Base-by-base conservation (phyloP, 257 asterid species). In the Jaltomata sinuosa region DNA sequence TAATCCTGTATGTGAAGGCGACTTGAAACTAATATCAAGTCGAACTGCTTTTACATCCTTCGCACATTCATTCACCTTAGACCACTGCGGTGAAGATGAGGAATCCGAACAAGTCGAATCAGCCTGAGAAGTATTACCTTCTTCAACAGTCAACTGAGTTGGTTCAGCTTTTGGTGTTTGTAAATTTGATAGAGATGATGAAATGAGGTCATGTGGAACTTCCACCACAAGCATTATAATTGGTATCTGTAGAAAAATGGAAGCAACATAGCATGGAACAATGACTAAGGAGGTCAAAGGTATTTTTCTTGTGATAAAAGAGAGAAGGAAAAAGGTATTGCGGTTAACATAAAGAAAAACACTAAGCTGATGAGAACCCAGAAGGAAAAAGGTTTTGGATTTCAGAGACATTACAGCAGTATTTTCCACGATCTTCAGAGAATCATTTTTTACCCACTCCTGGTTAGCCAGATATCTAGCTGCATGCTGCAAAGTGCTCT, bases 381-480 rank as follows among this genome's bases (percentile, higher is more conserved):
- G 55, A 76, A 47, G 81, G 42, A 47, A 76, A 68, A 42, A 19
- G 40, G 83, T 45, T 15, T 54, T 76, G 71, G 29, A 76, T 42
- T 72, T 27, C 14, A 88, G 92, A 83, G 88, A 88, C 83, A 86
- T 91, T 97, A 97, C 99, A 88, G 99, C 99, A 78, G 99, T 97
- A 90, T 97, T 97, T 92, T 97, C 99, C 86, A 97, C 99, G 86
- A 97, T 95, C 97, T 97, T 97, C 93, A 97, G 99, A 86, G 99
- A 97, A 89, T 97, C 99, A 88, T 96, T 97, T 91, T 97, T 97
- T 87, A 97, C 99, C 99, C 99, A 97, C 89, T 97, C 99, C 94
- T 94, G 98, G 87, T 97, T 97, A 22, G 98, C 97, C 68, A 97
- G 98, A 89, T 97, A 97, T 86, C 99, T 94, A 86, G 99, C 99